A percentile compares a stretch with the other conserved stretches of the same genome.
phyloP scores from a whole-genome alignment of 805 yeast genomes.

The Grigorovia humatica region DNA sequence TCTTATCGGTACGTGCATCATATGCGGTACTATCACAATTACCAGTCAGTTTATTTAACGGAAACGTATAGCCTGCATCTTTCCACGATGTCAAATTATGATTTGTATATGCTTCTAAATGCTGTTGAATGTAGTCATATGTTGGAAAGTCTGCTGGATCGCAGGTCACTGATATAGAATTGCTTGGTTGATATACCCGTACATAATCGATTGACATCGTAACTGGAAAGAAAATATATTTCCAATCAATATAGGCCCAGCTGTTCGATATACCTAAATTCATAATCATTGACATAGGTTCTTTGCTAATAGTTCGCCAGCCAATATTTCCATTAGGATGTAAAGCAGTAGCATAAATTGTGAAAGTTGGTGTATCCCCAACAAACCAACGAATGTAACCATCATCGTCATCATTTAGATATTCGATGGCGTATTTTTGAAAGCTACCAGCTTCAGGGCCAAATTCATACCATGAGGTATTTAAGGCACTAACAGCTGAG shows the following conservation, averaged over 20 bases:
- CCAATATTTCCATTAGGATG: slow-evolving; percentile 88
- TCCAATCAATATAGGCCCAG: slow-evolving; percentile 95
- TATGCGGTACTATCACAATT: slow-evolving; percentile 33
- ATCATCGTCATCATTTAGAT: slow-evolving; percentile 51
- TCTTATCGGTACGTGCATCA: too few relatives aligned
- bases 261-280: slow-evolving; percentile 84
- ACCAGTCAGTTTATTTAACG: slow-evolving; percentile 53
- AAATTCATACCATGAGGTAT: slow-evolving; percentile 70
- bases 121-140: slow-evolving; percentile 63
- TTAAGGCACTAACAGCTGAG: slow-evolving; percentile 70
- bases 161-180: slow-evolving; percentile 55
- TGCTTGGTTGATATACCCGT: slow-evolving; percentile 77
- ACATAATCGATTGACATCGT: slow-evolving; percentile 74
- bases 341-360: slow-evolving; percentile 62
- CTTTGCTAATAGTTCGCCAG: slow-evolving; percentile 72
- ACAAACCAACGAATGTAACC: slow-evolving; percentile 86
- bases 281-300: slow-evolving; percentile 84
- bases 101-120: slow-evolving; percentile 57
- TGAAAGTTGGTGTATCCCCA: slow-evolving; percentile 69
- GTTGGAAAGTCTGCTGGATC: slow-evolving; percentile 87
- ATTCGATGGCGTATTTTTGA: slow-evolving; percentile 75
- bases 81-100: slow-evolving; percentile 67
- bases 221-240: slow-evolving; percentile 65
- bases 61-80: slow-evolving; percentile 59
- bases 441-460: slow-evolving; percentile 43